These are phyloP conservation scores for Manihot esculenta DNA, from an alignment of 441 rosid species.

Conservation along the genomic window DNA sequence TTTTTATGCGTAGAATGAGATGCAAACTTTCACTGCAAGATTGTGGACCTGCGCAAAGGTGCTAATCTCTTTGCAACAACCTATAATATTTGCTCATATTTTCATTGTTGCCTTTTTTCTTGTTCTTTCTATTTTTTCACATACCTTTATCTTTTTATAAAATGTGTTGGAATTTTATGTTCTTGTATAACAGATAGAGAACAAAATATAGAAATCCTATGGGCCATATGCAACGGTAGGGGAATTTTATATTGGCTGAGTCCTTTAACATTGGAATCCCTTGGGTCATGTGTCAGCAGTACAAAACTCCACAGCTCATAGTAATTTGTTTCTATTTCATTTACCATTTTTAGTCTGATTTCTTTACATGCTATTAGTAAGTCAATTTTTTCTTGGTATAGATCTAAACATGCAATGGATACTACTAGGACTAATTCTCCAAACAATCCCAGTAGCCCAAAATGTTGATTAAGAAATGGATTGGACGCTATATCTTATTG, in stretches of 20 bases:
- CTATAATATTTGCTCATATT: slow-evolving; percentile 82
- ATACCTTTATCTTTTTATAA: no score
- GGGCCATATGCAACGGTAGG: slow-evolving; percentile 55
- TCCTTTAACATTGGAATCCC: slow-evolving; percentile 60
- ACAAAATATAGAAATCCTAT: slow-evolving; percentile 72
- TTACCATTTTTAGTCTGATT: no score
- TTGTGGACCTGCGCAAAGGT: slow-evolving; percentile 63
- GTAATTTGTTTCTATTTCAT: slow-evolving; percentile 27
- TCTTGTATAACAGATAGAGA: slow-evolving; percentile 78
- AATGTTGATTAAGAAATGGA: slow-evolving; percentile 78
- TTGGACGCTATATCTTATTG: slow-evolving; percentile 44
- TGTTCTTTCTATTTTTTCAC: no score
- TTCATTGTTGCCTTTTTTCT: no score
- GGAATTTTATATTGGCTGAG: slow-evolving; percentile 64
- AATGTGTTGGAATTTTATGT: no score
- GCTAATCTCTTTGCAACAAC: slow-evolving; percentile 69
- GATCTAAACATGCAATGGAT: slow-evolving; percentile 75
- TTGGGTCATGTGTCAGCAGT: slow-evolving; percentile 85
- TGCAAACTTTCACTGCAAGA: slow-evolving; percentile 68
- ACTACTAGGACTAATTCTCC: slow-evolving; percentile 58
- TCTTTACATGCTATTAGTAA: no score
- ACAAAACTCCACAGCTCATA: slow-evolving; percentile 66
- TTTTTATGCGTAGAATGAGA: slow-evolving; percentile 44
- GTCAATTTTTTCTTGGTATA: slow-evolving; percentile 15
- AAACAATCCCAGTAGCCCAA: slow-evolving; percentile 47